Percentiles rank a stretch among this genome's conserved stretches.
phyloP scores from a whole-genome alignment of 2,329 filamentous ascomycete genomes.

The Trichoderma breve region DNA sequence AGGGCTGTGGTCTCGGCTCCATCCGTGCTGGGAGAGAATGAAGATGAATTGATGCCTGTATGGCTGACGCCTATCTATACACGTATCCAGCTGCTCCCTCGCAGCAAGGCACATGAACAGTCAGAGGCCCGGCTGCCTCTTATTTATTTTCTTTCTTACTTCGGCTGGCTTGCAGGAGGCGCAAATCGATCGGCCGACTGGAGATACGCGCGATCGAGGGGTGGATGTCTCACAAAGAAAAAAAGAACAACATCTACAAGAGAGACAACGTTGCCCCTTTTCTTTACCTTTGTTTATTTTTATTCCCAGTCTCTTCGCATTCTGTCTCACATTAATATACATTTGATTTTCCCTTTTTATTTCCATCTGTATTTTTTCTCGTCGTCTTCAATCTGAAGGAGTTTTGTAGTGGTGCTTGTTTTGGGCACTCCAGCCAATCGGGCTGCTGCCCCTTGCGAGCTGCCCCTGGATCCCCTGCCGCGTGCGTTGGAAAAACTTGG shows the following conservation, averaged over 20 bases:
- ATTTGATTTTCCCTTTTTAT: neutral
- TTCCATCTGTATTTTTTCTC: neutral
- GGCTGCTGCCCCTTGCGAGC: constrained; percentile 8
- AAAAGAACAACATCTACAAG: neutral
- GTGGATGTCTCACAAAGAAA: neutral
- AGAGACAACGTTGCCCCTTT: neutral
- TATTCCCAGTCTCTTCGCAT: neutral
- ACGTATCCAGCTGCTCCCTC: neutral
- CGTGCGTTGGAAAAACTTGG: neutral
- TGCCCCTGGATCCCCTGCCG: constrained; percentile 6
- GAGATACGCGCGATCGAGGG: constrained; percentile 9
- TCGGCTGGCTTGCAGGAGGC: constrained; percentile 3
- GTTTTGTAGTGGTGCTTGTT: neutral
- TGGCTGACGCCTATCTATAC: neutral
- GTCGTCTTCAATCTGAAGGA: neutral
- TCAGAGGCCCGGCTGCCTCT: neutral
- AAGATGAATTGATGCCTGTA: neutral
- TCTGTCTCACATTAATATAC: neutral
- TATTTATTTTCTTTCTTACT: neutral
- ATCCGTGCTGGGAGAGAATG: neutral
- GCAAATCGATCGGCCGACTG: neutral
- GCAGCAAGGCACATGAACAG: neutral
- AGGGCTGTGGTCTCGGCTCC: neutral
- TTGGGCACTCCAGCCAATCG: neutral
- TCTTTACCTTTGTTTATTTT: neutral